phyloP scores from a whole-genome alignment of 2,329 filamentous ascomycete species.

The Diplodia intermedia region DNA sequence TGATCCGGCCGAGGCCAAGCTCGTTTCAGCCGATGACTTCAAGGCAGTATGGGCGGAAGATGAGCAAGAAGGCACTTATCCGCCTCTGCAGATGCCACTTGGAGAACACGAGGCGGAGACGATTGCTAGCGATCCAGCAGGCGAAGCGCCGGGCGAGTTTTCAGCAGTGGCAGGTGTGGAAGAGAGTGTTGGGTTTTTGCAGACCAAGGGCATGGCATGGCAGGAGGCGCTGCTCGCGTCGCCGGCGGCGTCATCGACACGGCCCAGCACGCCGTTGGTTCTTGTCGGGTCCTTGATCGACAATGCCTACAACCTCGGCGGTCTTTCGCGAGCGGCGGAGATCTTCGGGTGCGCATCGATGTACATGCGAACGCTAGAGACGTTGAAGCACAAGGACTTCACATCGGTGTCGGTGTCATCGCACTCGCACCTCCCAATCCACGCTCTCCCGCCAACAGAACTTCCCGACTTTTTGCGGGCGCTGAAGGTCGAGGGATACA shows the following conservation, averaged over 20 bases:
- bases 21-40: constrained; percentile 52
- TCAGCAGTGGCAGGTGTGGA: not conserved
- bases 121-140: not conserved
- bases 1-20: constrained; percentile 50
- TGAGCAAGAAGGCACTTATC: constrained; percentile 23
- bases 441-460: constrained; percentile 43
- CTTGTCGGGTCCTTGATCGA: constrained; percentile 59
- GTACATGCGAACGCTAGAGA: constrained; percentile 52
- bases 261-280: constrained; percentile 48
- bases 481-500: constrained; percentile 56
- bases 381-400: constrained; percentile 57
- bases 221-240: constrained; percentile 46
- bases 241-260: constrained; percentile 37
- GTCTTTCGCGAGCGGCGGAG: constrained; percentile 58
- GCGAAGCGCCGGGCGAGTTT: not conserved
- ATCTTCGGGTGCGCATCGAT: constrained; percentile 58
- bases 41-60: constrained; percentile 44
- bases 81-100: constrained; percentile 43
- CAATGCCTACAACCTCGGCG: constrained; percentile 59
- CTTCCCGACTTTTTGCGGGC: constrained; percentile 50
- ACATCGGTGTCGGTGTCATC: constrained; percentile 57
- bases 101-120: constrained; percentile 36
- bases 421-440: constrained; percentile 58
- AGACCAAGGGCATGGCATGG: constrained; percentile 59
- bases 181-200: constrained; percentile 46